These are phyloP conservation scores for Trichoderma koningiopsis DNA, from an alignment of 2,329 filamentous ascomycete genomes.

Conservation along the genomic window DNA sequence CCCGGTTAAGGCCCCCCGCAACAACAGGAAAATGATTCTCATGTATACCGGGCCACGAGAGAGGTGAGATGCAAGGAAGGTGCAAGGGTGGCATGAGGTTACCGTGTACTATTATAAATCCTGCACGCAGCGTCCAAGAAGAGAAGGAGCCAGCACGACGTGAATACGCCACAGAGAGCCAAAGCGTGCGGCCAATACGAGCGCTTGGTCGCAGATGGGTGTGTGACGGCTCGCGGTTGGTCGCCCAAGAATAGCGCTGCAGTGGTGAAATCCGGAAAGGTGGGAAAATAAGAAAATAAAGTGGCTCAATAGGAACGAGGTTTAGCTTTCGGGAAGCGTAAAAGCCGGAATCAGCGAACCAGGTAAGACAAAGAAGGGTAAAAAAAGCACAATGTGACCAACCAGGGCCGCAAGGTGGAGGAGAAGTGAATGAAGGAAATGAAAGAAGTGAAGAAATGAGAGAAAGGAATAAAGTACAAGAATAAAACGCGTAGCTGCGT, in stretches of 20 bases:
- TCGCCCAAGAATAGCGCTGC: constrained; percentile 3
- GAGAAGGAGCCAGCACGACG: not conserved
- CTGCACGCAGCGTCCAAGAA: not conserved
- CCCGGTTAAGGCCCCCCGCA: constrained; percentile 11
- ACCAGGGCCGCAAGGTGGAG: not conserved
- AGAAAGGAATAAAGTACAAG: not conserved
- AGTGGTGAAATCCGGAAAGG: not conserved
- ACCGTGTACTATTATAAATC: not conserved
- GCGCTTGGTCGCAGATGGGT: constrained; percentile 1
- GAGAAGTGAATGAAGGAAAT: not conserved
- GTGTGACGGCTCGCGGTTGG: constrained; percentile 3
- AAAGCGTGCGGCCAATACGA: not conserved
- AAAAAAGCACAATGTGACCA: not conserved
- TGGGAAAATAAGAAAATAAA: constrained; percentile 15
- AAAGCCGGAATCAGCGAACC: constrained; percentile 6
- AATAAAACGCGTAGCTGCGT: not conserved
- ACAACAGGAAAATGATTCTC: not conserved
- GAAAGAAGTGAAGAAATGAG: not conserved
- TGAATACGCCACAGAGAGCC: constrained; percentile 7
- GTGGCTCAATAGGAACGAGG: not conserved
- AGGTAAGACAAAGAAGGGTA: not conserved
- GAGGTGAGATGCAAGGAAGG: constrained; percentile 10
- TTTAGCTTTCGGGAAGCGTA: not conserved
- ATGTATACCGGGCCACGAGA: not conserved
- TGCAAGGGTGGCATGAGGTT: not conserved